phyloP scores from a whole-genome alignment of 495 filamentous ascomycete genomes.

The Aspergillus funiculosus region DNA sequence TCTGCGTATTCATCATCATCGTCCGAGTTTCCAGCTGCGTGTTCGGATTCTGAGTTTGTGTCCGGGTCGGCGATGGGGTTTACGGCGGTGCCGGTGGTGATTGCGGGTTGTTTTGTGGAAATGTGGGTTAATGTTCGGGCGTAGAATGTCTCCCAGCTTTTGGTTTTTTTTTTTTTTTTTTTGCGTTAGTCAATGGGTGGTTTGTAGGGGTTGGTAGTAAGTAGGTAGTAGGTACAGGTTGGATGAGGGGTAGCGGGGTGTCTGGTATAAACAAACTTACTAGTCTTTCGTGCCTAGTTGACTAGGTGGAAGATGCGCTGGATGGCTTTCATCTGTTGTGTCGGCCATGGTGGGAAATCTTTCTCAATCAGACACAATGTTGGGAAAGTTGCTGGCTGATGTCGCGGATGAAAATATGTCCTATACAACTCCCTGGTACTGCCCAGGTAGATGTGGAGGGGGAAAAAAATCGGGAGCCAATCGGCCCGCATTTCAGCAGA shows the following conservation, averaged over 20 bases:
- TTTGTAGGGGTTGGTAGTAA: background rate
- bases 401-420: no score
- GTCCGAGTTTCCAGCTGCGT: constrained; percentile 7
- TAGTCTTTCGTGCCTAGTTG: constrained; percentile 53
- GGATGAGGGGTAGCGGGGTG: constrained; percentile 23
- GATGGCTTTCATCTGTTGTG: constrained; percentile 22
- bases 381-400: background rate
- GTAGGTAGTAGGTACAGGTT: background rate
- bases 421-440: no score
- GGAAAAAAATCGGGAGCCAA: constrained; percentile 6
- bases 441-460: background rate
- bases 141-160: constrained; percentile 46
- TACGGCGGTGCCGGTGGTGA: constrained; percentile 8
- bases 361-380: background rate
- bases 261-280: constrained; percentile 27
- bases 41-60: background rate
- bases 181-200: background rate
- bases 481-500: constrained; percentile 6
- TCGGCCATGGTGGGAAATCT: constrained; percentile 8
- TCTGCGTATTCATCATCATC: constrained; percentile 22
- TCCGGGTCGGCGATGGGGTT: background rate
- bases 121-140: constrained; percentile 39
- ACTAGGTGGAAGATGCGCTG: constrained; percentile 44
- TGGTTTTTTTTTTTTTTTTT: constrained; percentile 1
- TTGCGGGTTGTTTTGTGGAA: constrained; percentile 26